Evolutionary conservation across 208 protist genomes (phyloP).

Genomic region (Endotrypanum monterogeii): DNA sequence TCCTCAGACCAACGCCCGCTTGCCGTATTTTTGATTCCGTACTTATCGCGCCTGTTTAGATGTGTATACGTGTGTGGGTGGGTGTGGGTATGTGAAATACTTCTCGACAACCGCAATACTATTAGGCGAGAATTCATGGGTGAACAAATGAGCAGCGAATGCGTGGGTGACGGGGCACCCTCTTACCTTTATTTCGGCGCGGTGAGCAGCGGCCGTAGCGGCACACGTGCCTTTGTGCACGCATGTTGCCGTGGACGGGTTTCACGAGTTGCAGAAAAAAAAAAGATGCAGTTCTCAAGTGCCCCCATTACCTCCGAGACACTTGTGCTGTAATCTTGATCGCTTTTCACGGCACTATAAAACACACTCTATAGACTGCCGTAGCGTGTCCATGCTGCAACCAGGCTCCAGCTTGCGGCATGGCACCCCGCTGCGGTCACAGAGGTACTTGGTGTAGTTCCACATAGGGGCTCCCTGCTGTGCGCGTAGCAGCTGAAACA

Average conservation of each 20-base stretch:
- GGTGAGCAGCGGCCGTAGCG: background rate
- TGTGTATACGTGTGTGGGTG: background rate
- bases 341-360: slow-evolving; percentile 6
- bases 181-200: background rate
- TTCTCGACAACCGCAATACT: too few species aligned
- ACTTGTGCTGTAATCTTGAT: background rate
- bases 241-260: background rate
- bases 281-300: background rate
- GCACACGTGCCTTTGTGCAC: background rate
- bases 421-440: slow-evolving; percentile 51
- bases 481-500: slow-evolving; percentile 59
- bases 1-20: background rate
- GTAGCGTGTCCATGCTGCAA: slow-evolving; percentile 21
- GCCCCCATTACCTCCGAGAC: background rate
- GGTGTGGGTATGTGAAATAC: too few species aligned
- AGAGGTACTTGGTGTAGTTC: slow-evolving; percentile 83
- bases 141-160: too few species aligned
- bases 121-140: too few species aligned
- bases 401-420: slow-evolving; percentile 29
- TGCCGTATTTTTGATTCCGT: background rate
- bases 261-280: background rate
- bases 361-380: slow-evolving; percentile 29
- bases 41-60: background rate
- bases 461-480: slow-evolving; percentile 50
- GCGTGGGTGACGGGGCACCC: background rate